Conservation (phyloP, 768 basidiomycete species). For the Hemileccinum impolitum region DNA sequence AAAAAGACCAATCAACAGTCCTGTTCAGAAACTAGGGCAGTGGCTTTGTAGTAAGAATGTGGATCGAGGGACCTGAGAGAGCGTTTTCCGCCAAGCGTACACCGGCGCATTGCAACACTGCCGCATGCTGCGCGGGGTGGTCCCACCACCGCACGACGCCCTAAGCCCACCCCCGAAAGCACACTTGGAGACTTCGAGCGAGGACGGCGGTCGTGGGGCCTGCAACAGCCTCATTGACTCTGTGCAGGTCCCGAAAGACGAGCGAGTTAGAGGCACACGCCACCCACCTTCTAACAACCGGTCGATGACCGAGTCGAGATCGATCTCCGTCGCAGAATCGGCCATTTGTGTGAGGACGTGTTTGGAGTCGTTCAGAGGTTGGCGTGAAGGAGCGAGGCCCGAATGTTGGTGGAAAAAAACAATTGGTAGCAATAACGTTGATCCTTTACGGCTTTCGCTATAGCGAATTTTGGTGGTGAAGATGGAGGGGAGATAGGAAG, state of each 20-base stretch:
- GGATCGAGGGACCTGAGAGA: neutral
- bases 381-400: slow-evolving; percentile 17
- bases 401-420: slow-evolving; percentile 28
- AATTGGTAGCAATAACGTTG: slow-evolving; percentile 14
- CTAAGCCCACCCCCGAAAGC: slow-evolving; percentile 5
- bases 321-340: slow-evolving; percentile 86
- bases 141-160: slow-evolving; percentile 4
- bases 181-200: neutral
- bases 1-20: slow-evolving; percentile 13
- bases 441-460: slow-evolving; percentile 18
- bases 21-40: neutral
- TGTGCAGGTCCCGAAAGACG: slow-evolving; percentile 13
- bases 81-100: slow-evolving; percentile 8
- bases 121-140: slow-evolving; percentile 12
- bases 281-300: slow-evolving; percentile 91
- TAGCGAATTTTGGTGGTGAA: slow-evolving; percentile 17
- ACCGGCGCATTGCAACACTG: slow-evolving; percentile 10
- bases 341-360: slow-evolving; percentile 50
- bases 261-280: slow-evolving; percentile 26
- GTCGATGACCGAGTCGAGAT: slow-evolving; percentile 99
- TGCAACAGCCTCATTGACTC: slow-evolving; percentile 2
- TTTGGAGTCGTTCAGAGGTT: slow-evolving; percentile 9
- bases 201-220: slow-evolving; percentile 1
- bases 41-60: neutral
- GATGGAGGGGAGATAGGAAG: slow-evolving; percentile 1